Evolutionary conservation across 2,329 filamentous ascomycete species (phyloP).

Genomic region (Botrytis fragariae): DNA sequence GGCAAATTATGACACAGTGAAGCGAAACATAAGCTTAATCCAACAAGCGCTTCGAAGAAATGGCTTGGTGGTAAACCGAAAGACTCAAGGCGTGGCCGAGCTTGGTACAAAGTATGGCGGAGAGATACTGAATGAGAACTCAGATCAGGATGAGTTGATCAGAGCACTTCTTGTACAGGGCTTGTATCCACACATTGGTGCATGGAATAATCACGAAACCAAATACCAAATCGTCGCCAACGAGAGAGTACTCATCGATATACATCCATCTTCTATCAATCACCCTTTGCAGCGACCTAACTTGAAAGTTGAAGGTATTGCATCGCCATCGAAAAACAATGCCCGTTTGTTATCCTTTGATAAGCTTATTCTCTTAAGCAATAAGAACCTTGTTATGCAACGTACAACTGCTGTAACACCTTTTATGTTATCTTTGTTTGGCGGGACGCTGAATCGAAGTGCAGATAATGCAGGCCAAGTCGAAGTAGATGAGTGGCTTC

Average conservation of each 20-base stretch:
- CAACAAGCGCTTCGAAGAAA: slow-evolving; percentile 7
- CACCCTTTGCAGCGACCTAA: neutral
- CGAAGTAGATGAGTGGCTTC: slow-evolving; percentile 15
- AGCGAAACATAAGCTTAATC: neutral
- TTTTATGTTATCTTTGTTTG: slow-evolving; percentile 18
- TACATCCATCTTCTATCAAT: slow-evolving; percentile 17
- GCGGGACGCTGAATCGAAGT: slow-evolving; percentile 1
- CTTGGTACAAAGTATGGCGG: slow-evolving; percentile 35
- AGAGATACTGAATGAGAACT: slow-evolving; percentile 45
- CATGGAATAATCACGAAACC: neutral
- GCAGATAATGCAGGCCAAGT: neutral
- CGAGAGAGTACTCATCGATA: neutral
- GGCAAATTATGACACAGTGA: neutral
- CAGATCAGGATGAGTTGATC: slow-evolving; percentile 44
- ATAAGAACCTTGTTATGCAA: neutral
- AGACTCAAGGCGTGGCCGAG: neutral
- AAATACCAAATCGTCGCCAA: neutral
- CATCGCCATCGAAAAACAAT: neutral
- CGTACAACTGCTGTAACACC: slow-evolving; percentile 20
- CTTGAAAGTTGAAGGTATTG: neutral
- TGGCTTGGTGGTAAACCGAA: neutral
- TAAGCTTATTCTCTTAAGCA: neutral
- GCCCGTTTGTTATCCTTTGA: neutral
- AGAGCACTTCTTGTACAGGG: slow-evolving; percentile 48
- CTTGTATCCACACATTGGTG: slow-evolving; percentile 46